A percentile compares a stretch with the other conserved stretches of the same genome.
These are phyloP conservation scores for Yarrowia yakushimensis DNA, from an alignment of 805 yeast genomes.

Conservation along the genomic window DNA sequence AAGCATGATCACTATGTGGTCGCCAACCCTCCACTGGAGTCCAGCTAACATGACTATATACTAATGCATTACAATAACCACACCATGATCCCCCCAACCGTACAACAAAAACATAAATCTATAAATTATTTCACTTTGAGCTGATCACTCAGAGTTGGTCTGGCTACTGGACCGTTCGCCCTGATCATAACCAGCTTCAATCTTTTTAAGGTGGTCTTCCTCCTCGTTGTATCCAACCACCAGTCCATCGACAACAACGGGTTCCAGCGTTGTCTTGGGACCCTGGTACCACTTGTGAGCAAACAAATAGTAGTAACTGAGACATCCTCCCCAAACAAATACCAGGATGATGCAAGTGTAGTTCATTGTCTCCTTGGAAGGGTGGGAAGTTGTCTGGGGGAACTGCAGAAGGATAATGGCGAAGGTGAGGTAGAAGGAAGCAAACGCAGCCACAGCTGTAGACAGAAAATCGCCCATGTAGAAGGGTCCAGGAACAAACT, in stretches of 20 bases:
- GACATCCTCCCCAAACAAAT: slow-evolving; percentile 55
- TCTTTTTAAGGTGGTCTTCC: slow-evolving; percentile 1
- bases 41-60: neutral
- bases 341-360: slow-evolving; percentile 61
- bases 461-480: slow-evolving; percentile 53
- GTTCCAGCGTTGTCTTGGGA: slow-evolving; percentile 41
- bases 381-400: slow-evolving; percentile 45
- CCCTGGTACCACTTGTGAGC: slow-evolving; percentile 58
- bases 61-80: neutral
- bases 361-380: slow-evolving; percentile 53
- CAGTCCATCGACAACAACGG: slow-evolving; percentile 8
- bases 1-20: neutral
- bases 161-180: neutral
- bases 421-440: slow-evolving; percentile 51
- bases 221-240: slow-evolving; percentile 19
- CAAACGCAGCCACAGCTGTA: slow-evolving; percentile 44
- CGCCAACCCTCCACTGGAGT: neutral
- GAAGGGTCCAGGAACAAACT: slow-evolving; percentile 64
- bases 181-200: neutral
- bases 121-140: neutral
- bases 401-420: slow-evolving; percentile 58
- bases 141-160: neutral
- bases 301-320: slow-evolving; percentile 49
- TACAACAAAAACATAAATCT: neutral
- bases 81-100: neutral